phyloP scores from a whole-genome alignment of 2,329 filamentous ascomycete genomes.

The Neocatenulostroma microsporum region DNA sequence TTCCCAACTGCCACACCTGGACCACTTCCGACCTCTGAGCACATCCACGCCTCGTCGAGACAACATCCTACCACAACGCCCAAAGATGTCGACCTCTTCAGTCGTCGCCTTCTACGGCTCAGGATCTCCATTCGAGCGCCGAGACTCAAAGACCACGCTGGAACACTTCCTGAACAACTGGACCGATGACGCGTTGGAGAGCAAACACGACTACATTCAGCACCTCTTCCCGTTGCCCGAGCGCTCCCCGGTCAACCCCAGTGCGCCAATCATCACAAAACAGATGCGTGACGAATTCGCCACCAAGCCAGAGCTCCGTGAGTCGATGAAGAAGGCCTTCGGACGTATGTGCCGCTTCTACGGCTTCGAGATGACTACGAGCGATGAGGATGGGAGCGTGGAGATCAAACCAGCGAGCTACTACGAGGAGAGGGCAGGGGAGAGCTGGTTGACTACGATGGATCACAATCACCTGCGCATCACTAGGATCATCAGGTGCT shows the following conservation, averaged over 20 bases:
- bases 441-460: slow-evolving; percentile 35
- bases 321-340: slow-evolving; percentile 35
- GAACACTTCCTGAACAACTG: slow-evolving; percentile 40
- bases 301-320: slow-evolving; percentile 31
- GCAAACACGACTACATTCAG: slow-evolving; percentile 49
- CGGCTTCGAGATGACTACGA: slow-evolving; percentile 35
- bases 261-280: slow-evolving; percentile 40
- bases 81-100: background rate
- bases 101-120: slow-evolving; percentile 45
- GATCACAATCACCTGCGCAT: slow-evolving; percentile 54
- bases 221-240: slow-evolving; percentile 51
- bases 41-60: too few relatives aligned
- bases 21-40: too few relatives aligned
- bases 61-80: too few relatives aligned
- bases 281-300: slow-evolving; percentile 40
- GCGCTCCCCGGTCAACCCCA: slow-evolving; percentile 35
- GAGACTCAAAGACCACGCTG: slow-evolving; percentile 34
- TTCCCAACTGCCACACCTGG: too few relatives aligned
- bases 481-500: slow-evolving; percentile 48
- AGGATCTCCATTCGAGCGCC: slow-evolving; percentile 25
- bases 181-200: slow-evolving; percentile 34
- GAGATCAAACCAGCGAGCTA: slow-evolving; percentile 15
- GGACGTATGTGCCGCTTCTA: slow-evolving; percentile 48
- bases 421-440: slow-evolving; percentile 17
- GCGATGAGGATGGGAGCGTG: too few relatives aligned